These are phyloP conservation scores for Lachnellula cervina DNA, from an alignment of 2,329 filamentous ascomycete species.

Conservation along the genomic window DNA sequence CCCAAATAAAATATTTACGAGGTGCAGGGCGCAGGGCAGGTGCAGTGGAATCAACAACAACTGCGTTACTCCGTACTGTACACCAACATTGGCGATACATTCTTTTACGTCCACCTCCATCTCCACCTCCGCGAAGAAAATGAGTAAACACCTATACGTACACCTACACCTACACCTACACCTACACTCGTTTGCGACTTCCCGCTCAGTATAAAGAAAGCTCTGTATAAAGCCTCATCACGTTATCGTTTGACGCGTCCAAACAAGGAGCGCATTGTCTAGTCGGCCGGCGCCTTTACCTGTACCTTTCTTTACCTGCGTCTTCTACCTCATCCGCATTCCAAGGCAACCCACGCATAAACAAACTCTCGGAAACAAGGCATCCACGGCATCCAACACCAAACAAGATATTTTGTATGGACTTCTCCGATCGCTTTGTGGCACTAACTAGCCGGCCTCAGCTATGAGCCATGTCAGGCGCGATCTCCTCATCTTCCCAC, in stretches of 20 bases:
- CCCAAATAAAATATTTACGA: too few relatives aligned
- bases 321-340: not conserved
- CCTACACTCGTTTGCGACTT: not conserved
- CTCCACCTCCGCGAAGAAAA: not conserved
- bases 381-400: not conserved
- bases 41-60: too few relatives aligned
- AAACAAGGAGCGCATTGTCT: not conserved
- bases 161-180: not conserved
- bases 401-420: not conserved
- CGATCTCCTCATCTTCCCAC: not conserved
- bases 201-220: too few relatives aligned
- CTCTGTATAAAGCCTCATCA: too few relatives aligned
- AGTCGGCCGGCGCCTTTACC: not conserved
- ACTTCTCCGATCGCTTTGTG: not conserved
- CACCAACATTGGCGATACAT: not conserved
- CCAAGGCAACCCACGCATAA: not conserved
- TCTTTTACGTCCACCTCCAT: too few relatives aligned
- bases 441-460: not conserved
- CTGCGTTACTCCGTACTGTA: too few relatives aligned
- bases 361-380: not conserved
- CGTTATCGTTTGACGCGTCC: not conserved
- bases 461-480: conserved; percentile 7
- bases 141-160: too few relatives aligned
- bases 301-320: not conserved
- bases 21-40: too few relatives aligned